Conservation (phyloP, 176 grass and related monocot species). For the Aechmea fasciata region DNA sequence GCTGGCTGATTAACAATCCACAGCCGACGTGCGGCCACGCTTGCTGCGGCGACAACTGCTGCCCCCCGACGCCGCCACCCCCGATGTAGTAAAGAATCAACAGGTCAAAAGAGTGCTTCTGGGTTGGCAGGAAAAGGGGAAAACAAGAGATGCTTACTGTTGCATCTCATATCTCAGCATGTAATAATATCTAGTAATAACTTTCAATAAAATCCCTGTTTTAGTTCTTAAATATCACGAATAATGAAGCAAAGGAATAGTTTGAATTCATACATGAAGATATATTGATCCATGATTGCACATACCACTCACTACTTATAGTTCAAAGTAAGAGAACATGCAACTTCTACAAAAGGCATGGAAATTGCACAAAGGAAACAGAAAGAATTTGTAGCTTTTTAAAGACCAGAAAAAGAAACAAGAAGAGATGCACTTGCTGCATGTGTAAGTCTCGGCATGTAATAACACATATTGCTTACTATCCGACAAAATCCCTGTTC, state of each 20-base stretch:
- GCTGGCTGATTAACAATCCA: slow-evolving; percentile 42
- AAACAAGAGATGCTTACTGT: background rate
- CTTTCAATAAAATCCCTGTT: background rate
- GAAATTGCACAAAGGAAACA: no score
- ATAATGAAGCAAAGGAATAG: background rate
- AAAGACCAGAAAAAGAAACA: background rate
- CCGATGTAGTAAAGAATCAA: background rate
- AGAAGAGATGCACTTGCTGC: background rate
- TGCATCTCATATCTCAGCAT: background rate
- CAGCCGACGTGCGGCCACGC: slow-evolving; percentile 39
- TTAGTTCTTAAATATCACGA: background rate
- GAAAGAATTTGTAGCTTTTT: no score
- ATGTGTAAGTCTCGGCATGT: background rate
- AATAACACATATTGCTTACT: background rate
- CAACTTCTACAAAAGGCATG: no score
- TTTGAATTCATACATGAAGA: background rate
- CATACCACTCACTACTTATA: no score
- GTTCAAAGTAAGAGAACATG: no score
- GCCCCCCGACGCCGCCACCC: slow-evolving; percentile 5
- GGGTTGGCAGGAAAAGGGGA: background rate
- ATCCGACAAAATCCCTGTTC: background rate
- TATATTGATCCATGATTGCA: no score
- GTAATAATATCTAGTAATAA: background rate
- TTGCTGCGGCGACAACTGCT: slow-evolving; percentile 46
- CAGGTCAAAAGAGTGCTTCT: background rate